Conservation (phyloP, 495 filamentous ascomycete species). For the Xylaria venustula region DNA sequence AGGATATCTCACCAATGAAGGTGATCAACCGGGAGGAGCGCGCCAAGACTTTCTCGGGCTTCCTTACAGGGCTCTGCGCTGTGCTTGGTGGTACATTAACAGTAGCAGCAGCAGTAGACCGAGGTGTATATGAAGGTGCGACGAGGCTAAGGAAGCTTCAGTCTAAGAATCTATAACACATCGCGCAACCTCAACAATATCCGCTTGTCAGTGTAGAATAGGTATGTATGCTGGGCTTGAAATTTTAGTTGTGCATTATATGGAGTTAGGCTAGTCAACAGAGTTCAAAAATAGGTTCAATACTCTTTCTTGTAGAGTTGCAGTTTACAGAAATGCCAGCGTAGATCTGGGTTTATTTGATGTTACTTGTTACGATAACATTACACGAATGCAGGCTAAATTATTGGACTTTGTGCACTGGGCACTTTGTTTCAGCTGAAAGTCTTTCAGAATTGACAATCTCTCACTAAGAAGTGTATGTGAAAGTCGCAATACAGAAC, state of each 20-base stretch:
- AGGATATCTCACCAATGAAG: slow-evolving; percentile 99
- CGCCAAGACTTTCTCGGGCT: slow-evolving; percentile 81
- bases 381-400: too few species aligned
- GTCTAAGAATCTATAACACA: slow-evolving; percentile 45
- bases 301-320: not conserved
- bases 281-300: not conserved
- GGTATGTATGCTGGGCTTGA: not conserved
- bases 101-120: slow-evolving; percentile 89
- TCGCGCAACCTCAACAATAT: not conserved
- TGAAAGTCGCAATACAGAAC: too few species aligned
- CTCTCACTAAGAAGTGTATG: too few species aligned
- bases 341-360: too few species aligned
- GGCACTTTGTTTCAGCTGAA: too few species aligned
- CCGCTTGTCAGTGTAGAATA: slow-evolving; percentile 9
- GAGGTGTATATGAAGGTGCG: slow-evolving; percentile 85
- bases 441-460: too few species aligned
- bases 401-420: too few species aligned
- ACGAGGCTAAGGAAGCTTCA: slow-evolving; percentile 86
- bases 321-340: too few species aligned
- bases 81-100: slow-evolving; percentile 94
- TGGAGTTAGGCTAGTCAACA: slow-evolving; percentile 10
- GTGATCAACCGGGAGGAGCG: slow-evolving; percentile 95
- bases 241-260: slow-evolving; percentile 7
- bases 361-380: too few species aligned
- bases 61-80: slow-evolving; percentile 90